Percentiles rank a stretch among this genome's conserved stretches.
These are phyloP conservation scores for Apostasia ramifera DNA, from an alignment of 106 monocot genomes.

Conservation along the genomic window DNA sequence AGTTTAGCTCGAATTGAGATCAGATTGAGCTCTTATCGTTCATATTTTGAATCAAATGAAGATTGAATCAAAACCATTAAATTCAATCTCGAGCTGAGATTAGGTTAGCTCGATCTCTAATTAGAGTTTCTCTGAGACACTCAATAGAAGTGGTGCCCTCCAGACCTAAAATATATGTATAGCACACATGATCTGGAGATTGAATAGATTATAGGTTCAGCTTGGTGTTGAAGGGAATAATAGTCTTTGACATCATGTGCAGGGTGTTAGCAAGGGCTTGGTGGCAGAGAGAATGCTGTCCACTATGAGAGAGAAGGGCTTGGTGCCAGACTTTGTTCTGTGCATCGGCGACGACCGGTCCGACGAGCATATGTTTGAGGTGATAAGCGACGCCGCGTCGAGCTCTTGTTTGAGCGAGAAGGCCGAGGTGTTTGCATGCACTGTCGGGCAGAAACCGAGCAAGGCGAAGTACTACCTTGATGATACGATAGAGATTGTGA, in stretches of 20 bases:
- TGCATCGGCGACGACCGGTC: conserved; percentile 68
- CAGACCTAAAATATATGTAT: too few species aligned
- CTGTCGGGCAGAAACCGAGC: conserved; percentile 63
- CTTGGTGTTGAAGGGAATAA: too few species aligned
- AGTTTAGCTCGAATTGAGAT: too few species aligned
- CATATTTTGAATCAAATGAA: too few species aligned
- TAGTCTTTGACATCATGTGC: not conserved
- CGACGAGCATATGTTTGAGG: conserved; percentile 77
- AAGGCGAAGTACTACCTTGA: conserved; percentile 68
- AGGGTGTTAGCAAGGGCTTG: conserved; percentile 65
- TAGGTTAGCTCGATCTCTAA: too few species aligned
- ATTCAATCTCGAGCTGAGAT: too few species aligned
- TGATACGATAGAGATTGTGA: conserved; percentile 47
- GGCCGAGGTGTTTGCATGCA: conserved; percentile 59
- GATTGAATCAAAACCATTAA: too few species aligned
- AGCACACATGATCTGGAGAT: too few species aligned
- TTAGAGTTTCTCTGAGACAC: too few species aligned
- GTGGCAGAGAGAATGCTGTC: conserved; percentile 44
- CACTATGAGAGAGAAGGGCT: conserved; percentile 27
- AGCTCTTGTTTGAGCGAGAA: conserved; percentile 17
- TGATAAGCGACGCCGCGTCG: conserved; percentile 19
- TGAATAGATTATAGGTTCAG: too few species aligned
- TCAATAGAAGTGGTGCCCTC: too few species aligned
- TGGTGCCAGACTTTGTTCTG: conserved; percentile 40
- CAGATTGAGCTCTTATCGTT: too few species aligned